Evolutionary conservation across 108 stramenopile genomes (phyloP), one percentile per base, ranked within the genome.

Genomic region (Skeletonema menzelii): DNA sequence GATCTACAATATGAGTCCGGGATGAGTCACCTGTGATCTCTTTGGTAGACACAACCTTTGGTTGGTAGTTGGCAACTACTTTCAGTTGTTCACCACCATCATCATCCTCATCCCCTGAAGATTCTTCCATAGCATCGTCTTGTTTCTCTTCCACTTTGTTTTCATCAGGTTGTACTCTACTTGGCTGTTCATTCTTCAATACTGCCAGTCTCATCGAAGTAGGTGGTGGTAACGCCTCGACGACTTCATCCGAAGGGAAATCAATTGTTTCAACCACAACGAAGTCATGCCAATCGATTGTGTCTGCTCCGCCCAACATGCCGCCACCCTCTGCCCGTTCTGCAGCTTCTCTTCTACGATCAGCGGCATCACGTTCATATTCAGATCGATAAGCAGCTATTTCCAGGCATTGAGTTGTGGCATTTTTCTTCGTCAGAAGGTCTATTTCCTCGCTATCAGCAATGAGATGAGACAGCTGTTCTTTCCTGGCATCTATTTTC

Each of bases 281-380:
- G 75, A 99, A 99, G 75, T 98, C 97, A 79, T 97, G 95, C 99
- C 99, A 99, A 81, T 99, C 99, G 60, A 99, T 87, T 7, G 65
- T 76, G 26, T 79, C 85, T 38, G 88, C 56, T 65, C 91, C 76
- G 27, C 74, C 86, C 24, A 76, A 67, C 4, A 69, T 59, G 13
- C 84, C 75, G 42, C 82, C 80, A 17, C 86, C 81, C 12, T 83
- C 86, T 19, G 76, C 87, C 44, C 89, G 78, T 55, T 90, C 86
- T 22, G 71, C 61, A 27, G 87, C 88, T 65, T 83, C 77, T 57
- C 83, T 66, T 35, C 83, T 71, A 19, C 84, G 81, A 42, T 91
- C 85, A 69, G 88, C 89, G 31, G 86, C 76, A 35, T 91, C 88
- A n/a, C 88, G 88, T 65, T 96, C 91, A 60, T 91, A 91, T 69